phyloP scores from a whole-genome alignment of 2,329 filamentous ascomycete species.

The Knoxdaviesia capensis region DNA sequence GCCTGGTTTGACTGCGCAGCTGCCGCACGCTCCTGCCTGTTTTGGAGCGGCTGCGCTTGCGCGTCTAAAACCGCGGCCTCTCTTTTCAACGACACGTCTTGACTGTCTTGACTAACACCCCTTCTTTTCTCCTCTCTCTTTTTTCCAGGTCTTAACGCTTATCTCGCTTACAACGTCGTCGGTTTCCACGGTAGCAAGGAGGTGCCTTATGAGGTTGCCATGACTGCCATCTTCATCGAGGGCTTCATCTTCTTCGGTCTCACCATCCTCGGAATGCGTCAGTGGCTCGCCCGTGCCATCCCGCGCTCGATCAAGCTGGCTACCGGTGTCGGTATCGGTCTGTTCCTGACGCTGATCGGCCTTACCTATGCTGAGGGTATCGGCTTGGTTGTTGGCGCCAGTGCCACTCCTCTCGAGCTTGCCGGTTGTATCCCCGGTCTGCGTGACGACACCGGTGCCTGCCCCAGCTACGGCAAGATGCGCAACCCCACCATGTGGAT shows the following conservation, averaged over 20 bases:
- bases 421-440: slow-evolving; percentile 43
- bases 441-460: slow-evolving; percentile 26
- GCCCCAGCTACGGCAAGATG: slow-evolving; percentile 47
- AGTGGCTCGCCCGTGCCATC: slow-evolving; percentile 73
- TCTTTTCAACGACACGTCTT: too few relatives aligned
- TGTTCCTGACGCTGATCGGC: slow-evolving; percentile 61
- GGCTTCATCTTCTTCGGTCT: slow-evolving; percentile 70
- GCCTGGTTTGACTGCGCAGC: too few relatives aligned
- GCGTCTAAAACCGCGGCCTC: too few relatives aligned
- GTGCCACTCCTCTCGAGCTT: slow-evolving; percentile 48
- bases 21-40: too few relatives aligned
- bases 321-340: slow-evolving; percentile 66
- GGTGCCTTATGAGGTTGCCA: slow-evolving; percentile 54
- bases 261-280: slow-evolving; percentile 61
- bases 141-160: slow-evolving; percentile 47
- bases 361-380: slow-evolving; percentile 69
- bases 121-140: slow-evolving; percentile 2
- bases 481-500: slow-evolving; percentile 70
- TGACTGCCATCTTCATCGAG: slow-evolving; percentile 78
- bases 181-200: slow-evolving; percentile 54
- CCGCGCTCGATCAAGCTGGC: slow-evolving; percentile 73
- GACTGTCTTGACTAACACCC: too few relatives aligned
- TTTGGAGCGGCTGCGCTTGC: too few relatives aligned
- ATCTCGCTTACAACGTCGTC: slow-evolving; percentile 62
- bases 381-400: slow-evolving; percentile 52